Conservation (phyloP, 805 yeast genomes). For the Teunomyces lycoperdinae region DNA sequence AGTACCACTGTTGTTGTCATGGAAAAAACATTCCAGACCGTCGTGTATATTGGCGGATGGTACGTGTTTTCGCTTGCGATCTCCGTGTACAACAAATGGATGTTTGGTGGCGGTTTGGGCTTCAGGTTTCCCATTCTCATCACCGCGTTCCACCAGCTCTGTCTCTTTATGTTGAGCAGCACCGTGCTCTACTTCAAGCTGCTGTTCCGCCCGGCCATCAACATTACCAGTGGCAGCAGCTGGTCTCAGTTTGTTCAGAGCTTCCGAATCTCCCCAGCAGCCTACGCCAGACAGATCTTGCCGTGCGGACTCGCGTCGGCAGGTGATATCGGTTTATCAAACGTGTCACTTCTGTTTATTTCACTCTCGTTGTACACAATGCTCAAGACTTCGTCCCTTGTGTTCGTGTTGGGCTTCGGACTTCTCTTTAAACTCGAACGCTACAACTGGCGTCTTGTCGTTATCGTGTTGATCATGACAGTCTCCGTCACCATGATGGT, state of each 20-base stretch:
- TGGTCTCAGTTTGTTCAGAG: constrained; percentile 14
- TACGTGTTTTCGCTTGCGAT: constrained; percentile 65
- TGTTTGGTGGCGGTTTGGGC: constrained; percentile 79
- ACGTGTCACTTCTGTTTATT: constrained; percentile 74
- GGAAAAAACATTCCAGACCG: constrained; percentile 16
- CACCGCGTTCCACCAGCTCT: constrained; percentile 81
- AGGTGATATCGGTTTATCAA: constrained; percentile 92
- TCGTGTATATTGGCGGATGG: constrained; percentile 55
- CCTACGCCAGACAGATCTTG: constrained; percentile 52
- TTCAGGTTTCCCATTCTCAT: constrained; percentile 82
- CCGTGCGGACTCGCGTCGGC: constrained; percentile 89
- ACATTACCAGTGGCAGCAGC: background rate
- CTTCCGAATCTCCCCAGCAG: constrained; percentile 17
- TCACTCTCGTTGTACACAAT: constrained; percentile 86
- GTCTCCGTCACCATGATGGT: constrained; percentile 89
- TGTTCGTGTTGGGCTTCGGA: constrained; percentile 88
- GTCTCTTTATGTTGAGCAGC: constrained; percentile 56
- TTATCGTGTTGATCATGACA: constrained; percentile 77
- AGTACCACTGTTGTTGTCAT: background rate
- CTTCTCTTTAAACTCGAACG: constrained; percentile 75
- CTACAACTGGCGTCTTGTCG: constrained; percentile 62
- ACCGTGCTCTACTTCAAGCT: constrained; percentile 30
- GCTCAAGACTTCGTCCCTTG: constrained; percentile 84
- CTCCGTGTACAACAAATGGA: constrained; percentile 91
- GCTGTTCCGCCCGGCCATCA: no score